Percentiles rank a stretch among this genome's conserved stretches.
Conservation (phyloP, 805 yeast species). For the Jamesozyma spencerorum region DNA sequence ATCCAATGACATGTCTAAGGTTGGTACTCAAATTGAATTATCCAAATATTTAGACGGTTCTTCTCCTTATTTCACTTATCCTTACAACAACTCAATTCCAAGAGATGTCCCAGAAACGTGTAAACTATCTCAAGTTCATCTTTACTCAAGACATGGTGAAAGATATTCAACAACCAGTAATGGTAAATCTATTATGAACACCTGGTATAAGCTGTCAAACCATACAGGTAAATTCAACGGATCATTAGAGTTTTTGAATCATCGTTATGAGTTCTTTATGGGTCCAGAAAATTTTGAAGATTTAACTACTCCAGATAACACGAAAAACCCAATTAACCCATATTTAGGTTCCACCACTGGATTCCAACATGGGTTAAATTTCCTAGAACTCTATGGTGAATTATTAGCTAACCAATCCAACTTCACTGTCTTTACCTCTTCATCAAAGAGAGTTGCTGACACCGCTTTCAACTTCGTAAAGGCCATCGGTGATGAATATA, state of each 20-base stretch:
- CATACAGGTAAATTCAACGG: constrained; percentile 35
- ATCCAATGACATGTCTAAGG: constrained; percentile 36
- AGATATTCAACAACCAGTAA: constrained; percentile 52
- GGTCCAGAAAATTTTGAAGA: constrained; percentile 35
- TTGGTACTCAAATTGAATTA: constrained; percentile 27
- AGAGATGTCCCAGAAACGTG: constrained; percentile 41
- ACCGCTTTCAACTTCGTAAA: constrained; percentile 46
- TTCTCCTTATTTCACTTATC: constrained; percentile 45
- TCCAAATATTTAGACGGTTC: constrained; percentile 45
- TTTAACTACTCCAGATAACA: constrained; percentile 26
- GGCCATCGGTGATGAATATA: constrained; percentile 17
- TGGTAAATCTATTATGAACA: constrained; percentile 30
- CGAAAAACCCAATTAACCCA: constrained; percentile 21
- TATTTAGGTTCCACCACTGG: constrained; percentile 42
- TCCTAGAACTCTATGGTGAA: constrained; percentile 35
- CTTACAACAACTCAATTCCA: constrained; percentile 44
- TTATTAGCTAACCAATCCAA: constrained; percentile 32
- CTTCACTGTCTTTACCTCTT: constrained; percentile 40
- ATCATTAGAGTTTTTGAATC: constrained; percentile 40
- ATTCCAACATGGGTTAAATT: constrained; percentile 37
- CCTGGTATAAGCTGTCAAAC: constrained; percentile 12
- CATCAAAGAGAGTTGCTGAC: constrained; percentile 40
- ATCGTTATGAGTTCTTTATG: constrained; percentile 37
- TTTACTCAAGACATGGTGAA: constrained; percentile 61
- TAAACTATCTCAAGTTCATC: constrained; percentile 54